Conservation (phyloP, 176 grass and related monocot genomes). For the Themeda triandra region DNA sequence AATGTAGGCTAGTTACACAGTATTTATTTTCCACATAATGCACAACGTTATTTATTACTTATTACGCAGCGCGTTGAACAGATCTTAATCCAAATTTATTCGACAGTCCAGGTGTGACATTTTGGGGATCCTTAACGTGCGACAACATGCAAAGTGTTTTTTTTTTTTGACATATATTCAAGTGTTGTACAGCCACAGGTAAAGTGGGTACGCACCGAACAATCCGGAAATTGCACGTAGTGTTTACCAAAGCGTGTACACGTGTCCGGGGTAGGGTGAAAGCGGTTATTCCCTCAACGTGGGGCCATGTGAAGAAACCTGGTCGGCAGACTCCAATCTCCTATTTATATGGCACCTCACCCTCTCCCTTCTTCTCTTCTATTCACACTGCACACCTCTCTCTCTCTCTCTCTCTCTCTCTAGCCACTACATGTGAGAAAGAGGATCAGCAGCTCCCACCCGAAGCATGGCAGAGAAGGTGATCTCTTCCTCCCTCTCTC, state of each 20-base stretch:
- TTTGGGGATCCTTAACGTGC: too few species aligned
- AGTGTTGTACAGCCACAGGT: too few species aligned
- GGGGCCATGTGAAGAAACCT: background rate
- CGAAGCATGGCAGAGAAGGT: slow-evolving; percentile 39
- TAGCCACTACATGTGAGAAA: slow-evolving; percentile 4
- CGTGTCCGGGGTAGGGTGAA: too few species aligned
- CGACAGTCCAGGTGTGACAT: too few species aligned
- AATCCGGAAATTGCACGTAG: background rate
- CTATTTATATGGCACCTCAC: background rate
- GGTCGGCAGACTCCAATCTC: background rate
- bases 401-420: background rate
- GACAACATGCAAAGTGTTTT: too few species aligned
- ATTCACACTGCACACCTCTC: background rate
- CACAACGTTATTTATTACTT: background rate
- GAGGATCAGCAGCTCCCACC: background rate
- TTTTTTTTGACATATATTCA: too few species aligned
- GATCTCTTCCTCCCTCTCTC: background rate
- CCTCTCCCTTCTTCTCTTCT: background rate
- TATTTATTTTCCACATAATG: background rate
- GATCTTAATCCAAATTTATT: too few species aligned
- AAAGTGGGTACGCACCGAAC: too few species aligned
- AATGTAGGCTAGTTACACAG: background rate
- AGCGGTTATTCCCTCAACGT: background rate
- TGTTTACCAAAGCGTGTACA: background rate
- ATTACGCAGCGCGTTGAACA: too few species aligned